A percentile compares a stretch with the other conserved stretches of the same genome.
phyloP scores from a whole-genome alignment of 2,329 filamentous ascomycete species.

The Berkeleyomyces basicola region DNA sequence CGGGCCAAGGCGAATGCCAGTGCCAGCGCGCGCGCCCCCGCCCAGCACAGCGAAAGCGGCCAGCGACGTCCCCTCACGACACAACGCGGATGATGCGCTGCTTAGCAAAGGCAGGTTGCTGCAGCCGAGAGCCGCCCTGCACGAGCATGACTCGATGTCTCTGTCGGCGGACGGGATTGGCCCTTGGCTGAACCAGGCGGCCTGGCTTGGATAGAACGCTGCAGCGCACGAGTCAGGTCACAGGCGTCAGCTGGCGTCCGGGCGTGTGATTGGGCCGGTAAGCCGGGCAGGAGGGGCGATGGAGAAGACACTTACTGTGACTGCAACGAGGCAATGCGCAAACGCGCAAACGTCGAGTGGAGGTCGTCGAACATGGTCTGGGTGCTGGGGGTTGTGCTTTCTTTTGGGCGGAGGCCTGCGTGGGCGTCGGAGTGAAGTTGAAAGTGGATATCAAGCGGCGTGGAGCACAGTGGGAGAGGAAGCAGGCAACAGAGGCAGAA shows the following conservation, averaged over 20 bases:
- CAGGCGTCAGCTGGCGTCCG: not conserved
- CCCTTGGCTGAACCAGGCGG: not conserved
- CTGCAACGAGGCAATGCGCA: constrained; percentile 32
- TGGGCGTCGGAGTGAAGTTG: too few relatives aligned
- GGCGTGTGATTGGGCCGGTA: not conserved
- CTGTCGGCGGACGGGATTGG: constrained; percentile 16
- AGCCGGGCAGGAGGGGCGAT: not conserved
- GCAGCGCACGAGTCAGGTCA: not conserved
- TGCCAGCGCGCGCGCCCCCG: too few relatives aligned
- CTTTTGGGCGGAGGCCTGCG: too few relatives aligned
- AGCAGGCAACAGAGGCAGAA: too few relatives aligned
- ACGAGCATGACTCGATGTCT: constrained; percentile 18
- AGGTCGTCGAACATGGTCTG: constrained; percentile 24
- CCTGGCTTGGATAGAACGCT: not conserved
- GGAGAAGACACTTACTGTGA: constrained; percentile 25
- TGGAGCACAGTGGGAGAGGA: too few relatives aligned
- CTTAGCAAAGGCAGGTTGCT: constrained; percentile 20
- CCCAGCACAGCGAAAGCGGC: not conserved
- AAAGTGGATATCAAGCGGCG: too few relatives aligned
- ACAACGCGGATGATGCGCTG: constrained; percentile 16
- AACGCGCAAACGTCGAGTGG: constrained; percentile 26
- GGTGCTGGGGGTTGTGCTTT: too few relatives aligned
- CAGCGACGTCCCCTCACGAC: not conserved
- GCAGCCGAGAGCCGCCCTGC: constrained; percentile 16
- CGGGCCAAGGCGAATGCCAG: not conserved